Evolutionary conservation across 1,284 basidiomycete genomes (phyloP).

Genomic region (Erythrobasidium hasegawianum): DNA sequence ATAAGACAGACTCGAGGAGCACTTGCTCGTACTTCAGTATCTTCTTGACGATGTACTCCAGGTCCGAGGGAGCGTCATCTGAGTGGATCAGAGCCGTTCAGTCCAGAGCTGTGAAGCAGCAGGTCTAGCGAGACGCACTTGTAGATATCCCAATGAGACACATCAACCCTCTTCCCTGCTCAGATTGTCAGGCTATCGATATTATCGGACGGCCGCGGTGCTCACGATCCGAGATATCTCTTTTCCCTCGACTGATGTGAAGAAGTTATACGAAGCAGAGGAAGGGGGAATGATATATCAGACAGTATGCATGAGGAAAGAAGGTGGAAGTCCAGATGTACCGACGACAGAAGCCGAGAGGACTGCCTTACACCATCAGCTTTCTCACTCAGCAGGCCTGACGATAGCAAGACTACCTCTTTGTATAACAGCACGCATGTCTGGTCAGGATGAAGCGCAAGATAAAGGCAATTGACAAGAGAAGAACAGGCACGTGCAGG

Average conservation of each 20-base stretch:
- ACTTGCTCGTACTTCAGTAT: constrained; percentile 34
- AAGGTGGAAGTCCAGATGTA: neutral
- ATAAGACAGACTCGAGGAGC: no score
- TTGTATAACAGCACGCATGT: constrained; percentile 23
- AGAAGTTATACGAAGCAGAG: neutral
- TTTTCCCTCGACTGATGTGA: constrained; percentile 21
- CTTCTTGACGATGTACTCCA: constrained; percentile 33
- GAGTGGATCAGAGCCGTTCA: neutral
- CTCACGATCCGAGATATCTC: constrained; percentile 25
- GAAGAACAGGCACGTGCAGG: neutral
- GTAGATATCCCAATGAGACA: constrained; percentile 30
- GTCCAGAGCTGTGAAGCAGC: no score
- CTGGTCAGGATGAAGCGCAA: no score
- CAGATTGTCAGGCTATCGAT: neutral
- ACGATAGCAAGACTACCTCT: constrained; percentile 1
- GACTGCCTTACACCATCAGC: constrained; percentile 1
- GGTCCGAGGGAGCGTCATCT: constrained; percentile 22
- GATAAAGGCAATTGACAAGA: neutral
- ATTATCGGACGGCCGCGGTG: neutral
- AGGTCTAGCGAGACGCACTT: neutral
- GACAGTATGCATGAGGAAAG: neutral
- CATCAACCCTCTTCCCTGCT: constrained; percentile 27
- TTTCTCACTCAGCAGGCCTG: neutral
- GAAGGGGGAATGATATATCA: no score
- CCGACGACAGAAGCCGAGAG: constrained; percentile 23